These are phyloP conservation scores for Cucurbita argyrosperma DNA, from an alignment of 306 rosid species.

Conservation along the genomic window DNA sequence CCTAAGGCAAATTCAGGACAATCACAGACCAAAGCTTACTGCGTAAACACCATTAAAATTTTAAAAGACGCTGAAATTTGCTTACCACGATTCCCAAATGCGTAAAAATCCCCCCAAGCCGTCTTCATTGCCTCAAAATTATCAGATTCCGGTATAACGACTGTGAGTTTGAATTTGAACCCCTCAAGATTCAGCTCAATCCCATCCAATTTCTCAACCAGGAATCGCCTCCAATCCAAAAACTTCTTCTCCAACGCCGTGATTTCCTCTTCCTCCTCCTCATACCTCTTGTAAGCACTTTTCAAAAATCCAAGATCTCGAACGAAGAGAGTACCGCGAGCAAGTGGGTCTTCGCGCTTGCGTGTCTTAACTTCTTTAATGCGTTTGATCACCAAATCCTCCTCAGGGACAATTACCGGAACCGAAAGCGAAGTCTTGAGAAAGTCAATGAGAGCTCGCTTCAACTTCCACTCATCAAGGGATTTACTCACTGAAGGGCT, in stretches of 20 bases:
- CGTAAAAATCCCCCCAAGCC: constrained; percentile 53
- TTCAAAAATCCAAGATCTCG: constrained; percentile 43
- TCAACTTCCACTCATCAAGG: constrained; percentile 79
- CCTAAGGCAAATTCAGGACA: constrained; percentile 16
- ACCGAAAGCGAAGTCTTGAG: constrained; percentile 41
- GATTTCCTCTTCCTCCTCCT: constrained; percentile 12
- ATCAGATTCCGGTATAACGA: constrained; percentile 34
- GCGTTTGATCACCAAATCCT: constrained; percentile 45
- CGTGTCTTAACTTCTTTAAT: constrained; percentile 54
- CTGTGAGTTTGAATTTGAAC: constrained; percentile 43
- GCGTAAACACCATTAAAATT: not conserved
- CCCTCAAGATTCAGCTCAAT: constrained; percentile 74
- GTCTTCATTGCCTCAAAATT: constrained; percentile 48
- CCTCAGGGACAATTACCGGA: constrained; percentile 40
- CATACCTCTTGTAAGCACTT: not conserved
- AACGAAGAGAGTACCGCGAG: constrained; percentile 39
- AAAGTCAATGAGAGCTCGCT: constrained; percentile 54
- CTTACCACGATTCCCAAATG: constrained; percentile 47
- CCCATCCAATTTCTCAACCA: constrained; percentile 54
- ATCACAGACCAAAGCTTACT: not conserved
- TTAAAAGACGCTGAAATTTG: not conserved
- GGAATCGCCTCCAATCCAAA: constrained; percentile 35
- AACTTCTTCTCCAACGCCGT: constrained; percentile 34
- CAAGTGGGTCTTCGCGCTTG: constrained; percentile 70
- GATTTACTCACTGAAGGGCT: constrained; percentile 31